phyloP scores from a whole-genome alignment of 164 flowering plant genomes.

The Magnolia sinica region DNA sequence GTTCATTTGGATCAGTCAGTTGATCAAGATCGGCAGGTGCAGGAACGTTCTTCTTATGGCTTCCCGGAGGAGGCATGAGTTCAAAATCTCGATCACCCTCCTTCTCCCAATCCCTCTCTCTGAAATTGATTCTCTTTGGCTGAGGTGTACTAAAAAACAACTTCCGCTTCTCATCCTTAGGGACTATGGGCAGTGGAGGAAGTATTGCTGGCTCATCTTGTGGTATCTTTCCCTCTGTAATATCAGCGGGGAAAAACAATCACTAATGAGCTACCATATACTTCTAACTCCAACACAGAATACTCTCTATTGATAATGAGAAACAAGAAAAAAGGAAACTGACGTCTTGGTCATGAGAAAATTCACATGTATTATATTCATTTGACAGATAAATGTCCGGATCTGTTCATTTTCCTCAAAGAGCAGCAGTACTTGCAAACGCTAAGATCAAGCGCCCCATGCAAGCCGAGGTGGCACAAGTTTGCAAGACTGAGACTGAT shows the following conservation, averaged over 20 bases:
- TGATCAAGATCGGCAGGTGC: constrained; percentile 79
- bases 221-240: constrained; percentile 80
- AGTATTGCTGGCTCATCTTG: constrained; percentile 88
- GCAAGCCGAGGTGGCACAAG: background rate
- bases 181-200: constrained; percentile 79
- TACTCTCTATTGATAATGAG: background rate
- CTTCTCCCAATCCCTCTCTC: constrained; percentile 88
- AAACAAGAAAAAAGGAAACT: background rate
- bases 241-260: background rate
- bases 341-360: background rate
- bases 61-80: constrained; percentile 99
- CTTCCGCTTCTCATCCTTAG: constrained; percentile 69
- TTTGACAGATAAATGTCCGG: too few relatives aligned
- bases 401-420: background rate
- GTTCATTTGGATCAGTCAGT: constrained; percentile 96
- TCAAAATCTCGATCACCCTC: constrained; percentile 95
- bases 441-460: background rate
- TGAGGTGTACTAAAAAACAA: constrained; percentile 64
- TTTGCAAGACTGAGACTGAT: background rate
- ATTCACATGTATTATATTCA: too few relatives aligned
- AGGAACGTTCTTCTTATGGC: constrained; percentile 68
- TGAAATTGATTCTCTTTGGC: constrained; percentile 61
- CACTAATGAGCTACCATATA: background rate
- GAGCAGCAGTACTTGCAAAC: background rate
- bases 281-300: background rate